These are phyloP conservation scores for Fusarium papillatum DNA, from an alignment of 2,329 filamentous ascomycete species.

Conservation along the genomic window DNA sequence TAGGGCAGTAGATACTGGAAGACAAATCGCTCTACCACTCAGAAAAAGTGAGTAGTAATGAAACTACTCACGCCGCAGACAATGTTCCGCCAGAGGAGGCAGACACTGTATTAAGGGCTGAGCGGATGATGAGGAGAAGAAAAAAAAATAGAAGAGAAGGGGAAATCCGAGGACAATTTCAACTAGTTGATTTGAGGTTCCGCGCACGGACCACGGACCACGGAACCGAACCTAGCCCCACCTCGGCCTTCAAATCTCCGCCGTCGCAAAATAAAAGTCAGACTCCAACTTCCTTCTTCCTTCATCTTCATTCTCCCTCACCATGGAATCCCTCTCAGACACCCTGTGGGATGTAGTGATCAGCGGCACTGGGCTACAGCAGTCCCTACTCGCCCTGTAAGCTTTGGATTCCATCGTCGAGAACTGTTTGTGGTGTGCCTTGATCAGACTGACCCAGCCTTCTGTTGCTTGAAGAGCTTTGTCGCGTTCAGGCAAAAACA, in stretches of 20 bases:
- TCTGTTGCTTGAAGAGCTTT: conserved; percentile 76
- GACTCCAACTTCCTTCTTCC: conserved; percentile 20
- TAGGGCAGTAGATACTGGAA: conserved; percentile 91
- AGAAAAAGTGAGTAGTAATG: conserved; percentile 56
- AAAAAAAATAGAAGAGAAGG: conserved; percentile 42
- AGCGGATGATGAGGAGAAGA: conserved; percentile 44
- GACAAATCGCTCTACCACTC: conserved; percentile 76
- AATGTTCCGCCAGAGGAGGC: conserved; percentile 43
- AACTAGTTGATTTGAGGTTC: conserved; percentile 3
- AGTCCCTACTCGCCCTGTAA: conserved; percentile 86
- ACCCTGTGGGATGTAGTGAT: conserved; percentile 86
- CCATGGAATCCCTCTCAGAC: conserved; percentile 82
- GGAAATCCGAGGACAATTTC: conserved; percentile 41
- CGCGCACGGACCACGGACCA: conserved; percentile 45
- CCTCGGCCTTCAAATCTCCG: conserved; percentile 35
- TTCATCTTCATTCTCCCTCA: conserved; percentile 41
- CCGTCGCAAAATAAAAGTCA: conserved; percentile 26
- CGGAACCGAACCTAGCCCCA: conserved; percentile 36
- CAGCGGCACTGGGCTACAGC: conserved; percentile 81
- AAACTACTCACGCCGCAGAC: conserved; percentile 64
- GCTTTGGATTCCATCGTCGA: conserved; percentile 52
- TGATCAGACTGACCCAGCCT: conserved; percentile 49
- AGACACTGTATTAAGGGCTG: conserved; percentile 48
- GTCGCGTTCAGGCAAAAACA: conserved; percentile 91
- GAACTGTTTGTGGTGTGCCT: conserved; percentile 33